These are phyloP conservation scores for Thelephora ganbajun DNA, from an alignment of 768 basidiomycete species.

Conservation along the genomic window DNA sequence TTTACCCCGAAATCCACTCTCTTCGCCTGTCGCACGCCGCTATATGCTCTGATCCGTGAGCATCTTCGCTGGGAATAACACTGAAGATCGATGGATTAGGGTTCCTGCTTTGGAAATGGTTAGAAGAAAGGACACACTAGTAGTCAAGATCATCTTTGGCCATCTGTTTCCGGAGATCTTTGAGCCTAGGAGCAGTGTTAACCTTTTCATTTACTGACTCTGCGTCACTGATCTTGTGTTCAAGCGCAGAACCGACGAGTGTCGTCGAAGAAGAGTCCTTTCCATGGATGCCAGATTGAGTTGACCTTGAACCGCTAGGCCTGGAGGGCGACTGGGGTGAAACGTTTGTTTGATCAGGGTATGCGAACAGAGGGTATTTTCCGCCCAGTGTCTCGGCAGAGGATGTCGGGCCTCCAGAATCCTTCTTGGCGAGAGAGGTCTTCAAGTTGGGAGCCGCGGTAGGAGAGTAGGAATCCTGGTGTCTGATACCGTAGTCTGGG, in stretches of 20 bases:
- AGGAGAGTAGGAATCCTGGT: constrained; percentile 15
- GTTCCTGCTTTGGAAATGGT: neutral
- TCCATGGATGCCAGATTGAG: constrained; percentile 28
- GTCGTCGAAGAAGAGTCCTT: constrained; percentile 65
- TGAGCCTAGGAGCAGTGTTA: constrained; percentile 47
- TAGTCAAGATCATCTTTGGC: constrained; percentile 53
- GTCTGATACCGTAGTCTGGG: constrained; percentile 13
- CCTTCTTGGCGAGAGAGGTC: constrained; percentile 14
- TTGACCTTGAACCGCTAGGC: constrained; percentile 1
- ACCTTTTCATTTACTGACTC: constrained; percentile 36
- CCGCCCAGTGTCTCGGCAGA: constrained; percentile 7
- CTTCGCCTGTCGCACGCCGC: constrained; percentile 62
- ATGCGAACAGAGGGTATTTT: constrained; percentile 3
- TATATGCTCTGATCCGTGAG: constrained; percentile 76
- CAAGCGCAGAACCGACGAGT: constrained; percentile 59
- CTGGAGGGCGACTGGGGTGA: neutral
- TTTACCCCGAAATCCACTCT: constrained; percentile 66
- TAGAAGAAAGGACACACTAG: constrained; percentile 39
- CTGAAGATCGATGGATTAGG: constrained; percentile 22
- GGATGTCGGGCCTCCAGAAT: constrained; percentile 11
- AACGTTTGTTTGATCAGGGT: constrained; percentile 6
- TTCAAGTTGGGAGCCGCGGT: constrained; percentile 21
- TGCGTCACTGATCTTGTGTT: constrained; percentile 54
- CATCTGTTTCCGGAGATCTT: constrained; percentile 54
- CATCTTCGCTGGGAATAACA: constrained; percentile 66